These are phyloP conservation scores for Candida koratica DNA, from an alignment of 805 yeast species.

Conservation along the genomic window DNA sequence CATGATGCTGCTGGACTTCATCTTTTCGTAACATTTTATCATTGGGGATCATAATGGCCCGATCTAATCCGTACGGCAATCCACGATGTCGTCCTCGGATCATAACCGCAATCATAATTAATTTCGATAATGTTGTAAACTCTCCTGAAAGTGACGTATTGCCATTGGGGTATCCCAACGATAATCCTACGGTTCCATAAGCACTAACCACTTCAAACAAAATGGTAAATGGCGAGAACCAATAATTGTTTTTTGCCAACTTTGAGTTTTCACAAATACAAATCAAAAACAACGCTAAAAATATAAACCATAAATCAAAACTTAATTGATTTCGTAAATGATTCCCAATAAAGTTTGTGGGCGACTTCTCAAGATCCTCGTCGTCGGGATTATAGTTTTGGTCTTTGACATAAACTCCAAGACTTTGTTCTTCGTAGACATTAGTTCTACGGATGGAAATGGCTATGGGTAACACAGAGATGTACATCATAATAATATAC, in stretches of 20 bases:
- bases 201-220: constrained; percentile 91
- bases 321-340: constrained; percentile 91
- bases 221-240: constrained; percentile 65
- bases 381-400: constrained; percentile 22
- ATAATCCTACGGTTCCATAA: constrained; percentile 93
- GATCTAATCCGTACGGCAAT: constrained; percentile 84
- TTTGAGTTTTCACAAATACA: constrained; percentile 80
- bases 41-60: constrained; percentile 86
- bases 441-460: constrained; percentile 94
- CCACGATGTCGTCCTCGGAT: constrained; percentile 97
- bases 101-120: constrained; percentile 85
- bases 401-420: constrained; percentile 73
- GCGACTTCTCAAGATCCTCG: constrained; percentile 37
- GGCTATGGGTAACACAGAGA: constrained; percentile 93
- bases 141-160: constrained; percentile 69
- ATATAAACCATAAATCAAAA: constrained; percentile 91
- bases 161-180: constrained; percentile 72
- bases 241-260: constrained; percentile 39
- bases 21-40: constrained; percentile 62
- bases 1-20: constrained; percentile 53
- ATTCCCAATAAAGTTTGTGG: constrained; percentile 67
- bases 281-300: constrained; percentile 77
- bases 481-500: constrained; percentile 96
- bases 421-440: constrained; percentile 94
- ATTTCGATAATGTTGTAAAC: constrained; percentile 69